Conservation (phyloP, 2,329 filamentous ascomycete species). For the Aspergillus sp. region DNA sequence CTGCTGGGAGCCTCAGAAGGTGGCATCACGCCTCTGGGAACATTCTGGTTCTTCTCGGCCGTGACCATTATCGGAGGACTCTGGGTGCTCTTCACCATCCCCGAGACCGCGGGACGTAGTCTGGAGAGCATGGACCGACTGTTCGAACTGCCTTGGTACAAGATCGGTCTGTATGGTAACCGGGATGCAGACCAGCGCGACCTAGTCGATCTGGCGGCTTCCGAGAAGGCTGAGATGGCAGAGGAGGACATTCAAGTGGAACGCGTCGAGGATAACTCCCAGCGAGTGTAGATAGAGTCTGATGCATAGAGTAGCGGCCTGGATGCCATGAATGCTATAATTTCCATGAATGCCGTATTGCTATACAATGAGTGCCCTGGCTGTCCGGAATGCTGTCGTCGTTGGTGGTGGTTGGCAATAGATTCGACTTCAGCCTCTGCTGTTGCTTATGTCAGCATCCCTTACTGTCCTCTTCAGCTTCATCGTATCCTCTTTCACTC, state of each 20-base stretch:
- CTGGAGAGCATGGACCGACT: slow-evolving; percentile 58
- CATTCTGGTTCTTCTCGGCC: slow-evolving; percentile 67
- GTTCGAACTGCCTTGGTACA: slow-evolving; percentile 66
- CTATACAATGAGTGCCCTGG: no score
- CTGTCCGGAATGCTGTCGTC: no score
- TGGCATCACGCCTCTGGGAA: slow-evolving; percentile 51
- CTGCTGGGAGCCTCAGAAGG: slow-evolving; percentile 42
- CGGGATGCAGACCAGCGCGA: slow-evolving; percentile 23
- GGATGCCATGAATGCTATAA: neutral
- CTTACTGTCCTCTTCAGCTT: neutral
- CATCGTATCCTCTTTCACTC: neutral
- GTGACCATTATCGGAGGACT: slow-evolving; percentile 59
- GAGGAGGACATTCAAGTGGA: slow-evolving; percentile 11
- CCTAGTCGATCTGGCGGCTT: slow-evolving; percentile 5
- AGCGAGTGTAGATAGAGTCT: neutral
- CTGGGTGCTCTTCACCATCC: slow-evolving; percentile 66
- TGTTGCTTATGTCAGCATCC: neutral
- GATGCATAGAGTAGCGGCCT: neutral
- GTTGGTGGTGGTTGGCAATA: neutral
- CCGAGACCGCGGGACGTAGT: slow-evolving; percentile 58
- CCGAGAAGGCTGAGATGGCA: slow-evolving; percentile 18
- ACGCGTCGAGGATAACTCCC: neutral
- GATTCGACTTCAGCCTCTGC: no score
- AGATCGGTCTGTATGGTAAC: slow-evolving; percentile 50
- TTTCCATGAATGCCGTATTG: no score